A percentile compares a stretch with the other conserved stretches of the same genome.
phyloP scores from a whole-genome alignment of 1,284 basidiomycete species.

The Cryptococcus sp. region DNA sequence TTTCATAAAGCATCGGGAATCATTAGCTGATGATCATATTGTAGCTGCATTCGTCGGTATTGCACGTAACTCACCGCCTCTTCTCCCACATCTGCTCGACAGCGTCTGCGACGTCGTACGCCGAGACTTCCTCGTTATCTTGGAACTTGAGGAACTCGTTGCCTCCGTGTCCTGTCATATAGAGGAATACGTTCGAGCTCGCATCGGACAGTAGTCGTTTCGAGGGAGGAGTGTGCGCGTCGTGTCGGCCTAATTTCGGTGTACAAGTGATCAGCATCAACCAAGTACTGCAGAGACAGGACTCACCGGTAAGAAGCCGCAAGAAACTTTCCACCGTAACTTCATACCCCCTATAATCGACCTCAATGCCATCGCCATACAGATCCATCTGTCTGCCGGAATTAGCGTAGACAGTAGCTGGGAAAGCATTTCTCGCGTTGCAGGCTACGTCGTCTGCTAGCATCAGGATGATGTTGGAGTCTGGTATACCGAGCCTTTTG shows the following conservation, averaged over 20 bases:
- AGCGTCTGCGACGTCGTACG: conserved; percentile 93
- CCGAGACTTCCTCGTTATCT: conserved; percentile 96
- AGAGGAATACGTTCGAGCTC: conserved; percentile 92
- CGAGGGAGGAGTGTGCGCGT: conserved; percentile 72
- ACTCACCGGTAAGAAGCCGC: conserved; percentile 31
- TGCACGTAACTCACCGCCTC: conserved; percentile 64
- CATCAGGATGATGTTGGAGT: conserved; percentile 99
- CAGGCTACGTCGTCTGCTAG: conserved; percentile 95
- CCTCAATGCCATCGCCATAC: conserved; percentile 95
- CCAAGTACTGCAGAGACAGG: background rate
- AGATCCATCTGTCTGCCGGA: conserved; percentile 76
- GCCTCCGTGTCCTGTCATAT: conserved; percentile 97
- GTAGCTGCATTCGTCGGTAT: background rate
- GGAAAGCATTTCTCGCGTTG: conserved; percentile 87
- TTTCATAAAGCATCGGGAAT: background rate
- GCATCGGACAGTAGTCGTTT: conserved; percentile 91
- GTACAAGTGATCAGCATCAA: background rate
- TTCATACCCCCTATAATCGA: conserved; percentile 96
- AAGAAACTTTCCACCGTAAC: conserved; percentile 97
- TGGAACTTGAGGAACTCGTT: conserved; percentile 99
- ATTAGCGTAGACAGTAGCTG: conserved; percentile 87
- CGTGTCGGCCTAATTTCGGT: conserved; percentile 60
- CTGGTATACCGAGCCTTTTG: conserved; percentile 95
- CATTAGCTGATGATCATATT: background rate
- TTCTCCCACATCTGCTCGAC: conserved; percentile 99